A percentile compares a stretch with the other conserved stretches of the same genome.
phyloP scores from a whole-genome alignment of 768 basidiomycete species.

The Tylopilus vinaceipallidus region DNA sequence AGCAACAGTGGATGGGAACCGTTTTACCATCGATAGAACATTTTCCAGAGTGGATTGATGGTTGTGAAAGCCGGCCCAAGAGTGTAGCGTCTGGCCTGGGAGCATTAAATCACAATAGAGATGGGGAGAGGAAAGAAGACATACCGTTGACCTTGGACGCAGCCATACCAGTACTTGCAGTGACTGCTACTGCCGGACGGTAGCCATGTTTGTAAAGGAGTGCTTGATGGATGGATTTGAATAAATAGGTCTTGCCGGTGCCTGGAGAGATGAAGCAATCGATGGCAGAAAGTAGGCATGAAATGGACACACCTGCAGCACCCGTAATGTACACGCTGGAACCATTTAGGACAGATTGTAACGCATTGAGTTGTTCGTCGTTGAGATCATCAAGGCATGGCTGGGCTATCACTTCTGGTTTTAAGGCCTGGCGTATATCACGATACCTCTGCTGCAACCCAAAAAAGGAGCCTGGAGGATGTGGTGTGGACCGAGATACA shows the following conservation, averaged over 20 bases:
- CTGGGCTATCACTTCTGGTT: background rate
- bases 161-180: conserved; percentile 1
- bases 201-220: background rate
- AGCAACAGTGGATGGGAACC: too few species aligned
- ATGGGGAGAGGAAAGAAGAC: background rate
- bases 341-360: background rate
- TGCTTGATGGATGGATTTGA: background rate
- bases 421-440: background rate
- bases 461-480: background rate
- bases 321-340: background rate
- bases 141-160: background rate
- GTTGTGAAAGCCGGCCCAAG: background rate
- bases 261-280: background rate
- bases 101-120: background rate
- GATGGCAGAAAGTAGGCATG: too few species aligned
- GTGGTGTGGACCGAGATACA: too few species aligned
- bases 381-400: background rate
- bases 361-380: background rate
- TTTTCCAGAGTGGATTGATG: background rate
- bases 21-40: too few species aligned
- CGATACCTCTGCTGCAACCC: background rate
- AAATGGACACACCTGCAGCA: background rate
- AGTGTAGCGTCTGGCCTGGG: background rate
- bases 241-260: background rate
- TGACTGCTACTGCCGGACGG: background rate